These are phyloP conservation scores for Neonectria sp. DNA, from an alignment of 2,329 filamentous ascomycete species.

Conservation along the genomic window DNA sequence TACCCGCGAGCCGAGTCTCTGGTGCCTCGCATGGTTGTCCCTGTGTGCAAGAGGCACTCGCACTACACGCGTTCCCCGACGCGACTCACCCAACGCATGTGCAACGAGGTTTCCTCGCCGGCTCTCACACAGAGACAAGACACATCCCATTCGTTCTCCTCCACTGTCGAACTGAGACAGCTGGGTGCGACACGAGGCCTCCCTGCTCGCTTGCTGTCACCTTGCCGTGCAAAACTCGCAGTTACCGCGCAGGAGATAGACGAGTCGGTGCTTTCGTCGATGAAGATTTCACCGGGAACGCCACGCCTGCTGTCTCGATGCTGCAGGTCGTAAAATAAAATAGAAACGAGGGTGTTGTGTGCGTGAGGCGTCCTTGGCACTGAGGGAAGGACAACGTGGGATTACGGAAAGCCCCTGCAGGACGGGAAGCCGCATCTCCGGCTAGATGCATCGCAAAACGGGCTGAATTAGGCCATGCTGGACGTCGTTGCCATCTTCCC, in stretches of 20 bases:
- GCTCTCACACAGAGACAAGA: slow-evolving; percentile 26
- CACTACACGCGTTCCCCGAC: slow-evolving; percentile 26
- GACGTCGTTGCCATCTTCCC: slow-evolving; percentile 20
- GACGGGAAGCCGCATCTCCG: slow-evolving; percentile 41
- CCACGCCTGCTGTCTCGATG: slow-evolving; percentile 27
- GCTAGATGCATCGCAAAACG: slow-evolving; percentile 49
- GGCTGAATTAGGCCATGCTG: slow-evolving; percentile 46
- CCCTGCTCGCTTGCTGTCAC: slow-evolving; percentile 28
- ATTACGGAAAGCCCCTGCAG: slow-evolving; percentile 41
- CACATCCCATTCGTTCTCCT: slow-evolving; percentile 12
- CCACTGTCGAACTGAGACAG: slow-evolving; percentile 20
- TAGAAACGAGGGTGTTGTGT: slow-evolving; percentile 4
- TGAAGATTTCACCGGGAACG: slow-evolving; percentile 15
- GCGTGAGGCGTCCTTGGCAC: slow-evolving; percentile 15
- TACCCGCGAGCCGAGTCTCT: slow-evolving; percentile 24
- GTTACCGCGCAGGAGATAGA: slow-evolving; percentile 18
- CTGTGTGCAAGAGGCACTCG: slow-evolving; percentile 21
- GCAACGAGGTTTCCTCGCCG: slow-evolving; percentile 18
- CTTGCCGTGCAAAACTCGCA: slow-evolving; percentile 15
- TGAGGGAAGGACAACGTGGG: slow-evolving; percentile 40
- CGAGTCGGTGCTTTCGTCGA: slow-evolving; percentile 31
- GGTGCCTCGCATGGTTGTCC: slow-evolving; percentile 22
- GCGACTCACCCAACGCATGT: slow-evolving; percentile 23
- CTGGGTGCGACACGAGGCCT: slow-evolving; percentile 16
- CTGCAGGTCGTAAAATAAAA: slow-evolving; percentile 24